These are phyloP conservation scores for Fusarium oxysporum DNA, from an alignment of 2,329 filamentous ascomycete species.

Conservation along the genomic window DNA sequence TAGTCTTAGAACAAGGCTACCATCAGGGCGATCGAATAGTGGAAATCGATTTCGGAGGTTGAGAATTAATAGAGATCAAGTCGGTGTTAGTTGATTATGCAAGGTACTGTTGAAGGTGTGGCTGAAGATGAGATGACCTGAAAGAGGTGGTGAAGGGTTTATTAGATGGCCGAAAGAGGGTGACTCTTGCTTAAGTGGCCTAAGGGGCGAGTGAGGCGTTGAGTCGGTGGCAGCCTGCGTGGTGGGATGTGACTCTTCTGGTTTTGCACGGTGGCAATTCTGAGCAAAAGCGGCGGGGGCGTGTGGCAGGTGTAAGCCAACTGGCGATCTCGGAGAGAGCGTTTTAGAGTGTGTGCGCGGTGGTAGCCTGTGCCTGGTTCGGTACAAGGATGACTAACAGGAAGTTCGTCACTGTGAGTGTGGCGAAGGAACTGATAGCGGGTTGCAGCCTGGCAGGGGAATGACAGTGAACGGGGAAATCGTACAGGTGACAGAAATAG, in stretches of 20 bases:
- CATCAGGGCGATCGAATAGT: slow-evolving; percentile 45
- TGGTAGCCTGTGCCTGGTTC: slow-evolving; percentile 42
- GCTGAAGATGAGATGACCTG: slow-evolving; percentile 40
- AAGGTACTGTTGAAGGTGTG: slow-evolving; percentile 48
- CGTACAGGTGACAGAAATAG: slow-evolving; percentile 22
- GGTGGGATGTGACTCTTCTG: slow-evolving; percentile 53
- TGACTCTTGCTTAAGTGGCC: slow-evolving; percentile 52
- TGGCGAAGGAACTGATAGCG: slow-evolving; percentile 42
- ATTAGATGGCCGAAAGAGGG: slow-evolving; percentile 44
- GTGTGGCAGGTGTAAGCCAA: slow-evolving; percentile 47
- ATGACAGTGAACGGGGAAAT: slow-evolving; percentile 11
- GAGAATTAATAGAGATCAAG: slow-evolving; percentile 35
- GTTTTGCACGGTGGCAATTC: slow-evolving; percentile 52
- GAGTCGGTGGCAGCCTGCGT: slow-evolving; percentile 43
- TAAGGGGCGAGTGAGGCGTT: slow-evolving; percentile 49
- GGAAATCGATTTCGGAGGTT: slow-evolving; percentile 17
- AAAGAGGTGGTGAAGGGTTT: slow-evolving; percentile 45
- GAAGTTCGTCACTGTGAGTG: slow-evolving; percentile 39
- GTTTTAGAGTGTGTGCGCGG: slow-evolving; percentile 49
- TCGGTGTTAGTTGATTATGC: slow-evolving; percentile 40
- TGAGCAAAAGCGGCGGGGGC: slow-evolving; percentile 48
- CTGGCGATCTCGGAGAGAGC: slow-evolving; percentile 55
- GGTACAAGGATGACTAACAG: slow-evolving; percentile 43
- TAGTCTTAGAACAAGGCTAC: slow-evolving; percentile 51
- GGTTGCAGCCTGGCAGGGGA: slow-evolving; percentile 41